Base-by-base conservation (phyloP, 1,284 basidiomycete genomes). In the Tranzscheliella williamsii region DNA sequence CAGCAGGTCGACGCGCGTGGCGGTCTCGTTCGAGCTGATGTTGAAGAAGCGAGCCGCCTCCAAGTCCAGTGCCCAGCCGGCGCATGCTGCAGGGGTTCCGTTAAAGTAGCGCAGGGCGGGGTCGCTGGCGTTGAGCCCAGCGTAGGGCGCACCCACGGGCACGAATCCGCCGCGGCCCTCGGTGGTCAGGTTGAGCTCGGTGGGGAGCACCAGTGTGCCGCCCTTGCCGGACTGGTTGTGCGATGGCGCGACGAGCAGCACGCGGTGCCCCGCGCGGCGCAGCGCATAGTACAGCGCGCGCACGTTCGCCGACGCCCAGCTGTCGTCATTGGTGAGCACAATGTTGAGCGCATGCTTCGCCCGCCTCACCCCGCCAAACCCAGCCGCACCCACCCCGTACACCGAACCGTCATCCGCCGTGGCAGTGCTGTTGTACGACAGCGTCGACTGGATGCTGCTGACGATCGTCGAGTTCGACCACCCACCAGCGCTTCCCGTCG, bases 211-310 rank as follows among this genome's bases (percentile, higher is more conserved):
- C 12, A 73, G 58, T 8, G 70, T 73, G 22, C 69, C 67, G 13
- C 70, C 72, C 36, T 58, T 70, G n/a, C 64, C 72, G 11, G 58
- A 62, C 53, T 73, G 71, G 34, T 69, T 57, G 31, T 52, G 56
- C 24, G 55, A 47, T 5, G 71, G 65, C 1, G 63, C 54, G 17
- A 68, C 64, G 34, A 73, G 31, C 5, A 66, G 52, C 18, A 67
- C 71, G 16, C 53, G 62, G 49, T 73, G 71, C 12, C 72, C 71
- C 11, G 57, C 62, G 9, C 58, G 40, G 24, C 63, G 64, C 15
- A 73, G 61, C 7, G 72, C 72, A 22, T 68, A 65, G 54, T 72
- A 73, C 8, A 65, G 49, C 6, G 69, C 70, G 22, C 68, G 55
- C 15, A 73, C 49, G 42, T 56, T 57, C 26, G 68, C 51, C 16